Conservation (phyloP, 805 yeast species). For the Ogataea allantospora region DNA sequence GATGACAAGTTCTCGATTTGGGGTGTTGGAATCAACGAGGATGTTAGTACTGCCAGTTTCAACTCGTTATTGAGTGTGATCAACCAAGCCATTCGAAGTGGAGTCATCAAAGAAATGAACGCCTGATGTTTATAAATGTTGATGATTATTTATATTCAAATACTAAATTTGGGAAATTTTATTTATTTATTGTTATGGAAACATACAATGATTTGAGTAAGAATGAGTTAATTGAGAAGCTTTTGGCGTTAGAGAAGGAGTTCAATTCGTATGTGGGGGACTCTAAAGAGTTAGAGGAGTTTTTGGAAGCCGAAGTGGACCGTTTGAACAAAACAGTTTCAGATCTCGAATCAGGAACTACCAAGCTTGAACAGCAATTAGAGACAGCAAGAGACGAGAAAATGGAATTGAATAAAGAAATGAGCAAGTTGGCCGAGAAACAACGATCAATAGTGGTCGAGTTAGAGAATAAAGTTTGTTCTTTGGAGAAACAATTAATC, state of each 20-base stretch:
- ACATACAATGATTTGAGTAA: conserved; percentile 9
- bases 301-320: conserved; percentile 25
- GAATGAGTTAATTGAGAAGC: conserved; percentile 15
- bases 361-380: background rate
- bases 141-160: background rate
- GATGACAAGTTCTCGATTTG: conserved; percentile 35
- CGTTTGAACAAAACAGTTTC: conserved; percentile 5
- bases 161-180: conserved; percentile 2
- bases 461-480: conserved; percentile 8
- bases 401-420: conserved; percentile 8
- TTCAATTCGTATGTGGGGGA: conserved; percentile 21
- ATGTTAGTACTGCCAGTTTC: conserved; percentile 55
- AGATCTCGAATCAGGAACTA: background rate
- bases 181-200: conserved; percentile 4
- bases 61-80: conserved; percentile 48
- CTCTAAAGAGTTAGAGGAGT: conserved; percentile 27
- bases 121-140: conserved; percentile 3
- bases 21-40: conserved; percentile 61
- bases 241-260: conserved; percentile 24
- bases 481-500: conserved; percentile 17
- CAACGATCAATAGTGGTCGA: conserved; percentile 1
- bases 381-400: conserved; percentile 1
- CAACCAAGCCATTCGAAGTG: conserved; percentile 32
- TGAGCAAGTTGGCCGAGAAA: conserved; percentile 8
- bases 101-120: conserved; percentile 23